A percentile compares a stretch with the other conserved stretches of the same genome.
Evolutionary conservation across 192 early-diverging fungal genomes (phyloP).

Genomic region (Coemansia sp.): DNA sequence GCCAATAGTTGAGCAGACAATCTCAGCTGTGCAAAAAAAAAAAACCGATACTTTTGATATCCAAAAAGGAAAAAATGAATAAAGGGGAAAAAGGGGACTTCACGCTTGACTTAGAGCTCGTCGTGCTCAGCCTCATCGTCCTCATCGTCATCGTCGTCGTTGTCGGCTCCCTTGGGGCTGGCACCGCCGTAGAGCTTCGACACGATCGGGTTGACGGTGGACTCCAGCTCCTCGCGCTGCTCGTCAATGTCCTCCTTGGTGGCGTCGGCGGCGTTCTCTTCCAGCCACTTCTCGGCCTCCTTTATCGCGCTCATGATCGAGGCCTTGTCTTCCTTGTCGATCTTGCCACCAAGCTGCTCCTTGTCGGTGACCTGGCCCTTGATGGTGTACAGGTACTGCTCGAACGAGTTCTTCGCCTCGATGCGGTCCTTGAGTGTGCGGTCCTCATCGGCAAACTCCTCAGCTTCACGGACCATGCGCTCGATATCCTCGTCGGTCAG

Average conservation of each 20-base stretch:
- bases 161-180: constrained; percentile 58
- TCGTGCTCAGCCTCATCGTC: constrained; percentile 50
- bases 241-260: constrained; percentile 98
- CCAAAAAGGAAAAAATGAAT: constrained; percentile 4
- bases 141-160: constrained; percentile 57
- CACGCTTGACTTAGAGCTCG: constrained; percentile 42
- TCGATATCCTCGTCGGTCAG: constrained; percentile 94
- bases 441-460: constrained; percentile 92
- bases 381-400: constrained; percentile 88
- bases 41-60: not conserved
- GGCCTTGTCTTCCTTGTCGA: constrained; percentile 87
- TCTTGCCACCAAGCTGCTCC: constrained; percentile 79
- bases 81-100: no score
- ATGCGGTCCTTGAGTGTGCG: constrained; percentile 76
- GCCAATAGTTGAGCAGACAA: not conserved
- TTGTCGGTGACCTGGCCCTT: constrained; percentile 88
- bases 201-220: constrained; percentile 91
- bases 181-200: constrained; percentile 81
- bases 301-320: constrained; percentile 80
- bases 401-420: constrained; percentile 86
- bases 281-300: constrained; percentile 79
- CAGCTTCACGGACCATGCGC: constrained; percentile 95
- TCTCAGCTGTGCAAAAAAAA: not conserved
- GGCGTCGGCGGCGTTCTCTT: constrained; percentile 74
- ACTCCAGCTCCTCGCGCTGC: constrained; percentile 91